These are phyloP conservation scores for Leishmania tarentolae DNA, from an alignment of 208 protist species.

Conservation along the genomic window DNA sequence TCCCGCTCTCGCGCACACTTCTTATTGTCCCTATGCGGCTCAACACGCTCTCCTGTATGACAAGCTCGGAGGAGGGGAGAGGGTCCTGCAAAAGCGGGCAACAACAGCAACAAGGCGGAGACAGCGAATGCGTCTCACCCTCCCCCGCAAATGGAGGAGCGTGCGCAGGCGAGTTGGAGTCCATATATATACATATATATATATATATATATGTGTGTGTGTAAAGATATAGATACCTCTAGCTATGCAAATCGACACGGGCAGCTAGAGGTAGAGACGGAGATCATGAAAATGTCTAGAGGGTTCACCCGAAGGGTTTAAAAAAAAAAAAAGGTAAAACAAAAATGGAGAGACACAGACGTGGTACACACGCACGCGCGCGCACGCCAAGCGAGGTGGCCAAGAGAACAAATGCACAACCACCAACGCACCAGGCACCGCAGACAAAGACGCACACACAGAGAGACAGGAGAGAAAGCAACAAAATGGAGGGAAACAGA, in stretches of 20 bases:
- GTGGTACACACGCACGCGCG: not conserved
- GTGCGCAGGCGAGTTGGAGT: too few relatives aligned
- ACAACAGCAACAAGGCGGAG: not conserved
- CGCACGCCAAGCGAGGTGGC: not conserved
- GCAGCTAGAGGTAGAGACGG: too few relatives aligned
- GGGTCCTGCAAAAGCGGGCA: not conserved
- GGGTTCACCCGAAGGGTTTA: not conserved
- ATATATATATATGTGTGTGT: not conserved
- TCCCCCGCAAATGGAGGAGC: too few relatives aligned
- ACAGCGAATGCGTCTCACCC: not conserved
- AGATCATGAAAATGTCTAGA: too few relatives aligned
- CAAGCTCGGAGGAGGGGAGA: too few relatives aligned
- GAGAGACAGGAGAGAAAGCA: not conserved
- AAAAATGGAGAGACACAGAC: not conserved
- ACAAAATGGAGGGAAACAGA: not conserved
- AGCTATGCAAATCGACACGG: too few relatives aligned
- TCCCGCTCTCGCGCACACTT: not conserved
- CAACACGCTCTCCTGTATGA: too few relatives aligned
- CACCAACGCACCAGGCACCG: not conserved
- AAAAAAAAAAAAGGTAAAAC: constrained; percentile 3
- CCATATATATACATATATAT: constrained; percentile 2
- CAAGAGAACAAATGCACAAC: not conserved
- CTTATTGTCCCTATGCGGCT: not conserved
- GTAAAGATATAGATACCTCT: not conserved
- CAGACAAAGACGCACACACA: not conserved